Evolutionary conservation across 1,284 basidiomycete species (phyloP), one percentile per base, ranked within the genome.

Genomic region (Ganoderma boninense): DNA sequence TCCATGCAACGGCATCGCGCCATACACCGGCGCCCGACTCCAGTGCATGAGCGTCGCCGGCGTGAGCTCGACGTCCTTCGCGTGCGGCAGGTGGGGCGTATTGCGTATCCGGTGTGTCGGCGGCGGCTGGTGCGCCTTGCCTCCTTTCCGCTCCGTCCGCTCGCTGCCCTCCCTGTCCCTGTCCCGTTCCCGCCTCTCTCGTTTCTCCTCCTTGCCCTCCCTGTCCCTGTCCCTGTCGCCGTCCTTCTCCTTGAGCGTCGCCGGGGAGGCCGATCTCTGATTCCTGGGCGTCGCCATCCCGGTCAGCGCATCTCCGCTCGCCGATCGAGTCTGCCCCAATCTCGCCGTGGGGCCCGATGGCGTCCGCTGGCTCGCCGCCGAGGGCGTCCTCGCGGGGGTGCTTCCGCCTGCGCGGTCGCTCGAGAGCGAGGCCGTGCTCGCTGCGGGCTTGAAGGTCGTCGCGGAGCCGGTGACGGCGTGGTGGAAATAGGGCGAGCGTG

Each of bases 11-110:
- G 95, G 95, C 60, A 95, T 81, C 0, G 83, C 75, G 0, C 96
- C 96, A 78, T 94, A 93, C 8, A 93, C 91, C 0, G 96, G 93
- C 1, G 95, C 92, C 66, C 88, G 87, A 73, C 93, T 95, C 92
- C 95, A 97, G 80, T 97, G 94, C 92, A 97, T 95, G 56, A 87
- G 79, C 14, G 89, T 88, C 64, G 88, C 84, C 65, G 82, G 90
- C 70, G 82, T 89, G 77, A 76, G 84, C 62, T 87, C 84, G 5
- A 84, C 87, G 61, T 91, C 86, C 75, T 87, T 86, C 59, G 85
- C 84, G 72, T 91, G 86, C 0, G 89, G 88, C 18, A 93, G 78
- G 32, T 86, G 86, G 1, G 92, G 79, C 29, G 75, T 77, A 42
- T 74, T 72, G n/a, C 78, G 75, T n/a, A 66, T 64, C 42, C 74